Evolutionary conservation across 1,284 basidiomycete species (phyloP).

Genomic region (Ustanciosporium gigantosporum): DNA sequence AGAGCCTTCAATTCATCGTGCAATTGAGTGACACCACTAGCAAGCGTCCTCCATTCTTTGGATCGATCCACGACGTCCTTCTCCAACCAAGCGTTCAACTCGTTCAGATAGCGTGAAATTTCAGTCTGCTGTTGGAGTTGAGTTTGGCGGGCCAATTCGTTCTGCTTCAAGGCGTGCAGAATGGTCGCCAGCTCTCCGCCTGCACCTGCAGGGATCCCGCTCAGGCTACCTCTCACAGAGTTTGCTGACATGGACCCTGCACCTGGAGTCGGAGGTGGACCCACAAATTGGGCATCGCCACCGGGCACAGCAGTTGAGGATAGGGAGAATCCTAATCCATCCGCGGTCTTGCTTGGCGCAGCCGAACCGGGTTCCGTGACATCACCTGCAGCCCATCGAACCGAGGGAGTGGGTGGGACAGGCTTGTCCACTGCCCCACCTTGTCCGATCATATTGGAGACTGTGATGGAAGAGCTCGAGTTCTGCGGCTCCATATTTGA

Average conservation of each 20-base stretch:
- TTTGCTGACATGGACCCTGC: slow-evolving; percentile 6
- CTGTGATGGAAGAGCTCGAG: slow-evolving; percentile 18
- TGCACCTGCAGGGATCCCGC: slow-evolving; percentile 4
- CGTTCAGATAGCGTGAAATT: slow-evolving; percentile 53
- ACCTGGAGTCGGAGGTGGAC: slow-evolving; percentile 23
- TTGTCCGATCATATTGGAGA: background rate
- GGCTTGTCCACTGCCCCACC: slow-evolving; percentile 17
- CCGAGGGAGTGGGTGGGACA: slow-evolving; percentile 29
- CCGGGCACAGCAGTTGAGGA: slow-evolving; percentile 6
- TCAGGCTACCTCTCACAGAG: slow-evolving; percentile 4
- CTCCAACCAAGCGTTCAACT: slow-evolving; percentile 54
- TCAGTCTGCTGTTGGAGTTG: slow-evolving; percentile 49
- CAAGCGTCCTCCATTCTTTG: slow-evolving; percentile 48
- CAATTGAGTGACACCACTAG: slow-evolving; percentile 45
- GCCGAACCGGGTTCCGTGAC: slow-evolving; percentile 1
- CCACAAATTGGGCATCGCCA: slow-evolving; percentile 17
- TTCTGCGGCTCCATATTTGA: too few species aligned
- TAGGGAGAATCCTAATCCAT: slow-evolving; percentile 30
- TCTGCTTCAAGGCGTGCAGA: slow-evolving; percentile 41
- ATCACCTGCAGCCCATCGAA: slow-evolving; percentile 27
- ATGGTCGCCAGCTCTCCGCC: slow-evolving; percentile 36
- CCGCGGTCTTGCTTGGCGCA: slow-evolving; percentile 14
- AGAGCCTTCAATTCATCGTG: slow-evolving; percentile 43
- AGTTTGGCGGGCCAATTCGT: slow-evolving; percentile 40
- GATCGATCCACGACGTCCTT: slow-evolving; percentile 46